These are phyloP conservation scores for Solanum lignicaule DNA, from an alignment of 257 asterid species.

Conservation along the genomic window DNA sequence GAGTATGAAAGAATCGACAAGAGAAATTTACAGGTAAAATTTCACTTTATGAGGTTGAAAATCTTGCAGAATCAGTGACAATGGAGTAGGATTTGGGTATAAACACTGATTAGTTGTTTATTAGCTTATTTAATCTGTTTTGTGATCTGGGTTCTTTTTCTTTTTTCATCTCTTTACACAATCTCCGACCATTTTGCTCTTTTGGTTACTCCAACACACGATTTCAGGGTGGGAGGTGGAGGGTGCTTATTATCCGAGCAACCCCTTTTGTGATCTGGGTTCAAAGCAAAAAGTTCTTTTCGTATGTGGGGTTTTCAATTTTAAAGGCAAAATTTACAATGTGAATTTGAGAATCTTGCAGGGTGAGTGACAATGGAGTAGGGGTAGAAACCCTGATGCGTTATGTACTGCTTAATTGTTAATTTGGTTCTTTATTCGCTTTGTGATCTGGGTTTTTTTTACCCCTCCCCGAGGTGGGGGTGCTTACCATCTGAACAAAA, in stretches of 20 bases:
- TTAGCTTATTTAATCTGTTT: background rate
- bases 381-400: background rate
- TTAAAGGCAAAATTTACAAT: too few relatives aligned
- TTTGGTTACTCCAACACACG: background rate
- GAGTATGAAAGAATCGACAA: background rate
- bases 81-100: background rate
- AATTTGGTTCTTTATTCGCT: too few relatives aligned
- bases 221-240: background rate
- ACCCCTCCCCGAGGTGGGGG: background rate
- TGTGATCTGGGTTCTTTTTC: background rate
- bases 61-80: background rate
- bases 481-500: background rate
- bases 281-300: background rate
- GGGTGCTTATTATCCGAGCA: background rate
- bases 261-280: background rate
- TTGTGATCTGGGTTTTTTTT: too few relatives aligned
- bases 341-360: too few relatives aligned
- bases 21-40: background rate
- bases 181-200: background rate
- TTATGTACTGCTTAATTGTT: too few relatives aligned
- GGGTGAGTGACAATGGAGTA: too few relatives aligned
- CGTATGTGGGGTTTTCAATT: background rate
- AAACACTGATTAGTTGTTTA: background rate
- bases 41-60: background rate
- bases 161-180: background rate